These are phyloP conservation scores for Cercospora brassicicola DNA, from an alignment of 2,329 filamentous ascomycete species.

Conservation along the genomic window DNA sequence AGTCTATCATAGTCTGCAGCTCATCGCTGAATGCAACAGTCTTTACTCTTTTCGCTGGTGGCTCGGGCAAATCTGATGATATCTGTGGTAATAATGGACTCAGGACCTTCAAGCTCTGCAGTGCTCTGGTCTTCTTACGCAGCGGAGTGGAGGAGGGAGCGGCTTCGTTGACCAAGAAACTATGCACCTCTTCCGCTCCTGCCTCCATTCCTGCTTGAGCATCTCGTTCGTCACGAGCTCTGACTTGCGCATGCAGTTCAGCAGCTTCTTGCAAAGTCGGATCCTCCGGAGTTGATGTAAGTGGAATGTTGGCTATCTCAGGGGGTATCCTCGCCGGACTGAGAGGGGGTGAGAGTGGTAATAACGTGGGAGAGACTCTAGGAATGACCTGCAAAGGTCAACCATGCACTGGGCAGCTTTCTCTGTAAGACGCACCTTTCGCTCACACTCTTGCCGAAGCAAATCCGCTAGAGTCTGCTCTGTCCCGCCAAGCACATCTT, in stretches of 20 bases:
- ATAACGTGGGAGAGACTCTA: conserved; percentile 48
- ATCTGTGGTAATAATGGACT: conserved; percentile 46
- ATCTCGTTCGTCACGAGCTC: conserved; percentile 32
- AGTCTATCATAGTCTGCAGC: conserved; percentile 39
- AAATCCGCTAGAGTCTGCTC: conserved; percentile 19
- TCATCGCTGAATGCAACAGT: conserved; percentile 44
- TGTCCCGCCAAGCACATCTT: conserved; percentile 35
- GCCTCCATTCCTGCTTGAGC: conserved; percentile 24
- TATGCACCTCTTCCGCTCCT: neutral
- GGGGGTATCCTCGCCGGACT: conserved; percentile 36
- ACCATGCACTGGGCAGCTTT: neutral
- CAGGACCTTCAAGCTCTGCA: conserved; percentile 47
- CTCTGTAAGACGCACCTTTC: conserved; percentile 27
- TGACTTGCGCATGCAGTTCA: conserved; percentile 34
- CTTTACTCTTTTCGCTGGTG: conserved; percentile 44
- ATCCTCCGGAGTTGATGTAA: conserved; percentile 36
- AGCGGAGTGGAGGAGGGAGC: conserved; percentile 29
- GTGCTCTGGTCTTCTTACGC: conserved; percentile 39
- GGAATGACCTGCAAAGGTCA: conserved; percentile 37
- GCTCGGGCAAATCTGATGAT: conserved; percentile 37
- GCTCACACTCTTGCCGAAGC: conserved; percentile 26
- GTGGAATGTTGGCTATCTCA: conserved; percentile 30
- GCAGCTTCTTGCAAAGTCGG: conserved; percentile 34
- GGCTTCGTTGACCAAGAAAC: neutral
- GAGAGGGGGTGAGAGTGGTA: conserved; percentile 46